These are phyloP conservation scores for Rhododendron simsii DNA, from an alignment of 148 eudicot species.

Conservation along the genomic window DNA sequence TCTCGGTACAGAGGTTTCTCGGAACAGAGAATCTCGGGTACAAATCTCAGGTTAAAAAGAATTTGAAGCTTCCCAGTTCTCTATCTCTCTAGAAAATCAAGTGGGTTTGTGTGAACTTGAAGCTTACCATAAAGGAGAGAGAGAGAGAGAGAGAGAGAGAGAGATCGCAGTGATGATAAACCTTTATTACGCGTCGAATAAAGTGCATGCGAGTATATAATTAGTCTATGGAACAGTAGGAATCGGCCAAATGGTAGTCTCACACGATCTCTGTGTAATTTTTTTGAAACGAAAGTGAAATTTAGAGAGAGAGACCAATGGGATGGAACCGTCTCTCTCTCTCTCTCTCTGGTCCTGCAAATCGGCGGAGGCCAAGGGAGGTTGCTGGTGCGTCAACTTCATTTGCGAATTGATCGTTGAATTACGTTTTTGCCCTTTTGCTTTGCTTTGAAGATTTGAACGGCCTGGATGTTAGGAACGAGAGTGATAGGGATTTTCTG, in stretches of 20 bases:
- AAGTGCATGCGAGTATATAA: neutral
- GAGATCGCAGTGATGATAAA: neutral
- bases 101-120: constrained; percentile 1
- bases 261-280: neutral
- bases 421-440: constrained; percentile 14
- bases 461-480: constrained; percentile 11
- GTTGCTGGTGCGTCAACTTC: constrained; percentile 25
- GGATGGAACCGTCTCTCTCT: neutral
- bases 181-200: neutral
- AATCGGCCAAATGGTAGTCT: neutral
- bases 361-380: neutral
- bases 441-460: neutral
- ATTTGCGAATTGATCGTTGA: neutral
- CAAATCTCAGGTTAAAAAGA: neutral
- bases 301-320: neutral
- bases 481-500: constrained; percentile 10
- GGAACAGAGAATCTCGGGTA: neutral
- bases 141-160: neutral
- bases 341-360: constrained; percentile 1
- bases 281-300: neutral
- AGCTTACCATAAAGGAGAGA: constrained; percentile 6
- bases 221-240: constrained; percentile 6
- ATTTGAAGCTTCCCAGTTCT: neutral
- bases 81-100: neutral
- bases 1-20: no score